Evolutionary conservation across 495 filamentous ascomycete species (phyloP), one percentile per base, ranked within the genome.

Genomic region (Evansstolkia leycettana): DNA sequence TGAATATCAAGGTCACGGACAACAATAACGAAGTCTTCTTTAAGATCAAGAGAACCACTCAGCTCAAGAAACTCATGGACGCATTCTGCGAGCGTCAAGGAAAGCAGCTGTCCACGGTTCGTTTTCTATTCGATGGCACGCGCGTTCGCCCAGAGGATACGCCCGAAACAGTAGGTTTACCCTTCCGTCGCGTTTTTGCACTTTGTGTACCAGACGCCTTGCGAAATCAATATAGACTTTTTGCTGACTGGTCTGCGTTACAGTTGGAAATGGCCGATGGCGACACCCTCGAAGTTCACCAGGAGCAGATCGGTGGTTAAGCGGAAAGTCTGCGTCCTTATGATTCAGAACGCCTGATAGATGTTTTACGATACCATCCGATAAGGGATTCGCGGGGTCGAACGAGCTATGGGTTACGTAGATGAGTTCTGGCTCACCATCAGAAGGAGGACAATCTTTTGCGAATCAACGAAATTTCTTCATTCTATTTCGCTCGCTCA

Each of bases 1-100:
- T 99, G 6, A 99, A 99, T 58, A 96, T 99, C 70, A 99, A 99
- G 54, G 92, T 99, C n/a, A 96, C 92, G 0, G 92, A 99, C 46
- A 94, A 94, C 65, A 94, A 99, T 67, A 99, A 99, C 50, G 92
- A 99, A 48, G 92, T 99, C 44, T 99, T 99, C 62, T 99, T 99
- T 71, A 99, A 99, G 70, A 99, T 99, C 62, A 99, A 99, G 76
- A 82, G 89, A 4, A 86, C 82, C 4, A 99, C 92, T 0, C 79
- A 82, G 49, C 75, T 99, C 18, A 89, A 92, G 64, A 99, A 99
- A 69, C 64, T 99, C 26, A 99, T 99, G 92, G 84, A 89, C 41
- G 92, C 92, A 12, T 99, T 96, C 61, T 99, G 92, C 55, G 92
- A 96, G 41, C 76, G 92, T 2, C 87, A 94, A 46, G 92, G 92